These are phyloP conservation scores for Rhodomyrtus tomentosa DNA, from an alignment of 345 rosid species.

Conservation along the genomic window DNA sequence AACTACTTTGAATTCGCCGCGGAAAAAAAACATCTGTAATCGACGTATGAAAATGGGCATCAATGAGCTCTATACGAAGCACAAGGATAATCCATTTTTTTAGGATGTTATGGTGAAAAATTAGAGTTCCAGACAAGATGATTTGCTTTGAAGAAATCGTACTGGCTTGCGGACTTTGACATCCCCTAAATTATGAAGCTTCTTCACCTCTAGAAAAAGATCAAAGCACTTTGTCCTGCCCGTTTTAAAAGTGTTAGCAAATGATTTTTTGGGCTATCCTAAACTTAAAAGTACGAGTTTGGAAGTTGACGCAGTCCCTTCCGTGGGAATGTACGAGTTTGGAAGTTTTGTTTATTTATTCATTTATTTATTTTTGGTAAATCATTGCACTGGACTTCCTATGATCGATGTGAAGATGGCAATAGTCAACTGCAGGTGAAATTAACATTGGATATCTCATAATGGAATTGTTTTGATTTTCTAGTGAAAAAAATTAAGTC, in stretches of 20 bases:
- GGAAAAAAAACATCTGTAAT: too few species aligned
- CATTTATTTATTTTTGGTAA: background rate
- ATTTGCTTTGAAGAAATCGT: background rate
- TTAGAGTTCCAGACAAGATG: background rate
- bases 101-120: background rate
- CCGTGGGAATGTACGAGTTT: background rate
- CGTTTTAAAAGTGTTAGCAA: background rate
- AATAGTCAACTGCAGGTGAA: background rate
- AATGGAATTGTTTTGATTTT: background rate
- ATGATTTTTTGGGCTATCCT: background rate
- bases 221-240: background rate
- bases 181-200: too few species aligned
- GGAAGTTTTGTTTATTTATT: background rate
- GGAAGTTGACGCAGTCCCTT: background rate
- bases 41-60: background rate
- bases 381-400: background rate
- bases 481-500: background rate
- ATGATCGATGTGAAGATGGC: background rate
- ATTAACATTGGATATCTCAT: background rate
- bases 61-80: background rate
- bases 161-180: background rate
- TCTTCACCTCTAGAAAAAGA: background rate
- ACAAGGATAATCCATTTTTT: background rate
- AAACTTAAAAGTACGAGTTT: too few species aligned
- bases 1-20: too few species aligned